These are phyloP conservation scores for Carex scoparia DNA, from an alignment of 176 grass and related monocot genomes.

Conservation along the genomic window DNA sequence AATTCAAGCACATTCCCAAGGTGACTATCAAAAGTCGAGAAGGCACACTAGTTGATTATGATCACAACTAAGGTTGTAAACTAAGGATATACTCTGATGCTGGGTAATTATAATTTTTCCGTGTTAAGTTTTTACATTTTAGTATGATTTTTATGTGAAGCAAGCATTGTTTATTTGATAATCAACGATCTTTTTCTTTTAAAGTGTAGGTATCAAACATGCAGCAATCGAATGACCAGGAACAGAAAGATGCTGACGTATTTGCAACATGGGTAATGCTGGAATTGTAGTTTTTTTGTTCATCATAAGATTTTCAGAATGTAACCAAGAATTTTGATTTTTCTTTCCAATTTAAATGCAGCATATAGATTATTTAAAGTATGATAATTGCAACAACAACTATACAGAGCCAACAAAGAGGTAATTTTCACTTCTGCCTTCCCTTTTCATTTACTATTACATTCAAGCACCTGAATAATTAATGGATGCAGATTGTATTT, in stretches of 20 bases:
- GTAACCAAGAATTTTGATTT: too few relatives aligned
- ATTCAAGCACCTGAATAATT: background rate
- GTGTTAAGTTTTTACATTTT: too few relatives aligned
- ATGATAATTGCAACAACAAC: too few relatives aligned
- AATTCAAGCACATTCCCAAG: background rate
- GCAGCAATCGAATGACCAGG: constrained; percentile 48
- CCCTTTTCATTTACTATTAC: background rate
- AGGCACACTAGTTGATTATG: constrained; percentile 68
- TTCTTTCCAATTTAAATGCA: too few relatives aligned
- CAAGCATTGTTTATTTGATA: too few relatives aligned
- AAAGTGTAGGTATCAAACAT: constrained; percentile 26
- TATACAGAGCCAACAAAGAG: too few relatives aligned
- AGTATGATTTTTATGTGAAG: too few relatives aligned
- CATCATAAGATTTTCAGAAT: too few relatives aligned
- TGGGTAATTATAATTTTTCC: constrained; percentile 6
- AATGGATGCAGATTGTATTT: background rate
- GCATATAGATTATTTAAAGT: too few relatives aligned
- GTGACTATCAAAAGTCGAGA: background rate
- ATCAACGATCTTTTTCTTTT: too few relatives aligned
- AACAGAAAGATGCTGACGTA: constrained; percentile 14
- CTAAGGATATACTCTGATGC: constrained; percentile 94
- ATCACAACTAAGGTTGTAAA: constrained; percentile 77
- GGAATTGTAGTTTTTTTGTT: too few relatives aligned
- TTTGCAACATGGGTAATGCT: too few relatives aligned
- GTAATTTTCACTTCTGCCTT: background rate